A percentile compares a stretch with the other conserved stretches of the same genome.
These are phyloP conservation scores for Seiridium cupressi DNA, from an alignment of 2,329 filamentous ascomycete species.

Conservation along the genomic window DNA sequence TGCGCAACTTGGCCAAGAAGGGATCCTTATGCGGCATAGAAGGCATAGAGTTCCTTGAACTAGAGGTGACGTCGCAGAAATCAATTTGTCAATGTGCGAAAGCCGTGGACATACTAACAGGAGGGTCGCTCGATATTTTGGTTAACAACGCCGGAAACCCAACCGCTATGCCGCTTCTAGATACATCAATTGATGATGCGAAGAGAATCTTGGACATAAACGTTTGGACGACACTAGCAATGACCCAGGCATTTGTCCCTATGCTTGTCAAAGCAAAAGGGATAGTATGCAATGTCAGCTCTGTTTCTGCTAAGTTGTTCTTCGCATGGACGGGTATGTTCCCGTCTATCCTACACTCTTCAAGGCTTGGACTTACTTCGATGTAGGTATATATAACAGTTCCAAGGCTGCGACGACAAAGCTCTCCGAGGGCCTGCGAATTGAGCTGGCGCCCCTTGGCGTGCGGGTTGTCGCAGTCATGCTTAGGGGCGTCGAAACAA, in stretches of 20 bases:
- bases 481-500: slow-evolving; percentile 6
- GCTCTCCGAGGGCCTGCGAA: slow-evolving; percentile 20
- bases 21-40: slow-evolving; percentile 19
- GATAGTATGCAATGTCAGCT: background rate
- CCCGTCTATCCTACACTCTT: background rate
- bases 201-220: background rate
- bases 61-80: slow-evolving; percentile 25
- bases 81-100: slow-evolving; percentile 14
- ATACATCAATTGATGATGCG: background rate
- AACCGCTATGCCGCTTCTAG: background rate
- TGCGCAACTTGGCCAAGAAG: slow-evolving; percentile 30
- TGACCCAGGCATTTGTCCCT: background rate
- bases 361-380: background rate
- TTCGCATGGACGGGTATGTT: slow-evolving; percentile 17
- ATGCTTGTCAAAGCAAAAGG: background rate
- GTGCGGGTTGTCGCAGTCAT: slow-evolving; percentile 21
- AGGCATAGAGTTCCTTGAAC: slow-evolving; percentile 21
- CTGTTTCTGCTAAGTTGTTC: slow-evolving; percentile 9
- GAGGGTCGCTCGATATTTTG: background rate
- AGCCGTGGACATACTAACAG: background rate
- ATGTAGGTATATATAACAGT: slow-evolving; percentile 17
- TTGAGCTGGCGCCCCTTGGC: slow-evolving; percentile 21
- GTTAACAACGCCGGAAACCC: background rate
- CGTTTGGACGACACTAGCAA: background rate
- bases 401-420: slow-evolving; percentile 20